These are phyloP conservation scores for Stachybotrys elegans DNA, from an alignment of 2,329 filamentous ascomycete species.

Conservation along the genomic window DNA sequence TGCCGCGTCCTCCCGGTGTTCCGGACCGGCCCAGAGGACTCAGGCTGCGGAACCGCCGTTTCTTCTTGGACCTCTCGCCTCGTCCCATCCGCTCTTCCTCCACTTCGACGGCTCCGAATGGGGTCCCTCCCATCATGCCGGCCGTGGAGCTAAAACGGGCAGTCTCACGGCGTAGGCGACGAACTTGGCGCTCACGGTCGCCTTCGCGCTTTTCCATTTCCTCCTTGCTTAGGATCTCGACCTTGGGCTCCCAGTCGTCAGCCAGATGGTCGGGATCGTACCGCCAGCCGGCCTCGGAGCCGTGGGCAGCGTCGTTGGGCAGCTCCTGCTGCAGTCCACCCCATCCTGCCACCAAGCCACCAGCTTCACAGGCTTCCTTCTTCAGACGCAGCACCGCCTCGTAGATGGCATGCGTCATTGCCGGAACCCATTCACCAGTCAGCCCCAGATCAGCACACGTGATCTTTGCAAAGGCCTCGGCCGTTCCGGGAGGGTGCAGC, in stretches of 20 bases:
- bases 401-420: conserved; percentile 94
- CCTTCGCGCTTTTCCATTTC: conserved; percentile 97
- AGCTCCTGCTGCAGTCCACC: conserved; percentile 59
- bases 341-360: conserved; percentile 74
- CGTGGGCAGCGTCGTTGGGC: conserved; percentile 82
- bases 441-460: conserved; percentile 91
- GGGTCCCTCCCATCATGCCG: conserved; percentile 72
- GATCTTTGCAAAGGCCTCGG: conserved; percentile 85
- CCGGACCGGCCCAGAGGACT: conserved; percentile 65
- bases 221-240: conserved; percentile 81
- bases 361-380: conserved; percentile 93
- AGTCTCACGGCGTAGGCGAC: conserved; percentile 82
- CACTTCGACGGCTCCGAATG: conserved; percentile 47
- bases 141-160: conserved; percentile 85
- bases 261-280: conserved; percentile 89
- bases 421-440: conserved; percentile 86
- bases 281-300: conserved; percentile 83
- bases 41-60: conserved; percentile 82
- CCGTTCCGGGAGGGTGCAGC: conserved; percentile 83
- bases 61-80: conserved; percentile 92
- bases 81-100: conserved; percentile 84
- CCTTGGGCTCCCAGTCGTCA: conserved; percentile 78
- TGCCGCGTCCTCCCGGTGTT: conserved; percentile 68
- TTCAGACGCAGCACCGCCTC: conserved; percentile 88
- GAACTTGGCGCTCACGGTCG: conserved; percentile 85